Conservation (phyloP, 257 asterid genomes). For the Cruciata laevipes region DNA sequence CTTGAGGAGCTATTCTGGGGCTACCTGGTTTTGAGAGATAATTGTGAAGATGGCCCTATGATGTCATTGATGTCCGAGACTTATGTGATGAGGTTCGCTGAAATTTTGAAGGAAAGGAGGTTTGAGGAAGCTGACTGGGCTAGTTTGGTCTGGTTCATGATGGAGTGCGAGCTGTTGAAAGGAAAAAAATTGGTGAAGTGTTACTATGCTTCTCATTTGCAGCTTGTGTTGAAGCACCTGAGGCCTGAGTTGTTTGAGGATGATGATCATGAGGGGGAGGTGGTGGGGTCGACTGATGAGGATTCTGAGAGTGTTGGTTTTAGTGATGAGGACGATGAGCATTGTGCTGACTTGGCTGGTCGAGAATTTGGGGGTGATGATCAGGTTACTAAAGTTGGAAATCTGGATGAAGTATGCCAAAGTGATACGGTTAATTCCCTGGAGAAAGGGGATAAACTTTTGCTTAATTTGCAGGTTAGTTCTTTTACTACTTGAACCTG, state of each 20-base stretch:
- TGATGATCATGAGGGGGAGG: neutral
- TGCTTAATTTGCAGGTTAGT: neutral
- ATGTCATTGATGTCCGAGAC: neutral
- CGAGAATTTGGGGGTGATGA: neutral
- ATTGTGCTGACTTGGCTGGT: neutral
- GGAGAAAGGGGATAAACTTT: neutral
- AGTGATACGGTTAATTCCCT: neutral
- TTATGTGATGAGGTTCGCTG: neutral
- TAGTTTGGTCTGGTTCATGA: constrained; percentile 17
- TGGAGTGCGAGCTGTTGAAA: constrained; percentile 15
- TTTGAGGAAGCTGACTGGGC: constrained; percentile 16
- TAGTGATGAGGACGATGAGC: neutral
- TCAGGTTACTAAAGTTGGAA: neutral
- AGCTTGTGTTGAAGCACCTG: constrained; percentile 14
- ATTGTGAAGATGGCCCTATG: neutral
- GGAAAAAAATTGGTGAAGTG: constrained; percentile 11
- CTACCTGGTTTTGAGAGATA: constrained; percentile 18
- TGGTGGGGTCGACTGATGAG: neutral
- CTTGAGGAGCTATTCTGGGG: constrained; percentile 10
- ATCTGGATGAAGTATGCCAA: neutral
- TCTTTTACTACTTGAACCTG: neutral
- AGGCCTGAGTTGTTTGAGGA: constrained; percentile 8
- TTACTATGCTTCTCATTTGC: constrained; percentile 21
- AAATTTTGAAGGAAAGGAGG: constrained; percentile 4
- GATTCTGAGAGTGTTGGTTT: neutral